Evolutionary conservation across 352 stramenopile species (phyloP), one percentile per base, ranked within the genome.

Genomic region (Pythium utonaiense): DNA sequence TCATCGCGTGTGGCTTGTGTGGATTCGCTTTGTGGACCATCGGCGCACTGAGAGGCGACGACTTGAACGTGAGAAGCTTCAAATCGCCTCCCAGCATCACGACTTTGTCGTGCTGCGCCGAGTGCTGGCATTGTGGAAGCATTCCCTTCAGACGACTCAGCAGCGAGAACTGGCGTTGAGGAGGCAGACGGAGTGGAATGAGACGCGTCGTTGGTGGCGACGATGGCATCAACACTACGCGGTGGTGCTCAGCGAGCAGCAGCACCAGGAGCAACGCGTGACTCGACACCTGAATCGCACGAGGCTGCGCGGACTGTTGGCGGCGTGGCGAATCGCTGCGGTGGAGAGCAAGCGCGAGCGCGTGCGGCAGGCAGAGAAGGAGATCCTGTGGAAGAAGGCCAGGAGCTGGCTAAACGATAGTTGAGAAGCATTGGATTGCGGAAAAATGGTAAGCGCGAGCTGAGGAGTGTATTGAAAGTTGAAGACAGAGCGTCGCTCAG

Each of bases 341-440:
- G 55, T 25, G 5, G 77, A 80, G 47, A 33, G 42, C 24, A 76
- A 74, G 19, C 45, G 30, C 6, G 49, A 75, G 19, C 56, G 67
- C 27, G 50, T 79, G 58, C 53, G 69, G 1, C 57, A 75, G 49
- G 55, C 42, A 28, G 79, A 88, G 58, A 91, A 88, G 49, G 67
- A 81, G 38, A 57, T 70, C 33, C 49, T 89, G 13, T 89, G 78
- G 81, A 58, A 69, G 14, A 88, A 89, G 61, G 79, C 87, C 25
- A 73, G 79, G 2, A 63, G 64, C 3, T 91, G 81, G 81, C 76
- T 89, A 19, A 68, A 81, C 42, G 79, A 88, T 33, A 71, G 53
- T 53, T 30, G n/a, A n/a, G n/a, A n/a, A 45, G 36, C 6, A 52
- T 5, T 38, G 5, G n/a, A 49, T 36, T 30, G 44, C 47, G 24